These are phyloP conservation scores for Neolentinus lepideus DNA, from an alignment of 1,284 basidiomycete species.

Conservation along the genomic window DNA sequence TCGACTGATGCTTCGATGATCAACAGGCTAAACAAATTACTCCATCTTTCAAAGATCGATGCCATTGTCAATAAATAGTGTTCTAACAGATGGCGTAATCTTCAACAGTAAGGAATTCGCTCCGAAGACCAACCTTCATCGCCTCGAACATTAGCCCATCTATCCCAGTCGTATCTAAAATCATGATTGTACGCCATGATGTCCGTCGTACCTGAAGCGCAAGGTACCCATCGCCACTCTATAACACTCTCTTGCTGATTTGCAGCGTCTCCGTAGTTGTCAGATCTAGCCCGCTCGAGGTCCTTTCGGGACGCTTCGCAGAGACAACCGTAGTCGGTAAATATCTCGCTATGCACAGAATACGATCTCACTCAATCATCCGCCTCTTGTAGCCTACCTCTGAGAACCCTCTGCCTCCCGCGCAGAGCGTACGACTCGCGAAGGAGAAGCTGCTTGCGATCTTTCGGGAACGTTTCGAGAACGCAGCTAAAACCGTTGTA, in stretches of 20 bases:
- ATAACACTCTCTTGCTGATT: not conserved
- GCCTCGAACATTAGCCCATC: no score
- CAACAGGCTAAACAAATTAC: no score
- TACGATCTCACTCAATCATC: constrained; percentile 9
- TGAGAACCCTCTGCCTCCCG: constrained; percentile 80
- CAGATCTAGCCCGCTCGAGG: no score
- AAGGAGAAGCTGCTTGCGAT: constrained; percentile 72
- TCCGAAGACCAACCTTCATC: no score
- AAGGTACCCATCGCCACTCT: constrained; percentile 39
- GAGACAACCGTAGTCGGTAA: constrained; percentile 77
- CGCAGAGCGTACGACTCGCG: constrained; percentile 73
- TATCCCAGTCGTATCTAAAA: no score
- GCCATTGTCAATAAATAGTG: no score
- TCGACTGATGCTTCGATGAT: no score
- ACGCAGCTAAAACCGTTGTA: constrained; percentile 72
- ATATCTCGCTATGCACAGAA: constrained; percentile 2
- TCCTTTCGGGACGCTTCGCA: constrained; percentile 83
- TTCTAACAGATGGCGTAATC: no score
- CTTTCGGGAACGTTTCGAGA: constrained; percentile 75
- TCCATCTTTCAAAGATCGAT: no score
- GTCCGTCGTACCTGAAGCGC: no score
- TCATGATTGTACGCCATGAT: no score
- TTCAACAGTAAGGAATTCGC: no score
- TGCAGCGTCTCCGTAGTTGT: constrained; percentile 18
- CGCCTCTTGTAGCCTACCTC: constrained; percentile 73